Conservation (phyloP, 2,329 filamentous ascomycete genomes). For the Achaetomium macrosporum region DNA sequence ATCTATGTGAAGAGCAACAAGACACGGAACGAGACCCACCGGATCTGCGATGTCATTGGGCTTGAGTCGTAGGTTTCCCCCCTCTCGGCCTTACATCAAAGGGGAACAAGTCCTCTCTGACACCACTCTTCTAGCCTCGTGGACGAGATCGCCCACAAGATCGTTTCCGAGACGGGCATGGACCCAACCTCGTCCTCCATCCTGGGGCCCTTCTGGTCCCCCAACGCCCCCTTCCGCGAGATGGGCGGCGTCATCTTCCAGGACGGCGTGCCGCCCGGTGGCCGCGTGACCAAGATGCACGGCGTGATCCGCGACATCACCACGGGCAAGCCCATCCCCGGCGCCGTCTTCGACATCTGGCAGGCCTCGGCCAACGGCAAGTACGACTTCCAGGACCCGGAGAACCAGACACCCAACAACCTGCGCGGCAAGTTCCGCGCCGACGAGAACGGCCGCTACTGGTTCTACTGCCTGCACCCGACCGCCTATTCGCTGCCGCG, state of each 20-base stretch:
- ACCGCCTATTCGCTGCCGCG: slow-evolving; percentile 38
- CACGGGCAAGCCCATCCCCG: slow-evolving; percentile 59
- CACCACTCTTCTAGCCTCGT: slow-evolving; percentile 46
- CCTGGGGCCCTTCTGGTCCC: slow-evolving; percentile 78
- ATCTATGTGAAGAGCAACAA: slow-evolving; percentile 60
- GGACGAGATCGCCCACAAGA: slow-evolving; percentile 73
- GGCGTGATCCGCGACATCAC: slow-evolving; percentile 50
- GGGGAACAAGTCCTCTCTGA: background rate
- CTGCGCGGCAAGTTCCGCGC: slow-evolving; percentile 61
- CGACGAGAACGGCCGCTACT: slow-evolving; percentile 55
- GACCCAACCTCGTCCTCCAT: slow-evolving; percentile 70
- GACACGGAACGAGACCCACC: slow-evolving; percentile 67
- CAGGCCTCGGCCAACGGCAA: slow-evolving; percentile 67
- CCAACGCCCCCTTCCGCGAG: slow-evolving; percentile 62
- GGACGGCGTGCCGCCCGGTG: slow-evolving; percentile 41
- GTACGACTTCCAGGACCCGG: slow-evolving; percentile 62
- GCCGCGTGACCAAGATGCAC: slow-evolving; percentile 57
- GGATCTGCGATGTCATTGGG: slow-evolving; percentile 67
- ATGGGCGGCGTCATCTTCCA: slow-evolving; percentile 63
- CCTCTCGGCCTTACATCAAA: background rate
- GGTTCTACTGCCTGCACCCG: slow-evolving; percentile 49
- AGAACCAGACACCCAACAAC: slow-evolving; percentile 58
- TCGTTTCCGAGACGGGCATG: slow-evolving; percentile 41
- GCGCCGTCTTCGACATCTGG: slow-evolving; percentile 70
- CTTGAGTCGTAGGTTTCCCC: slow-evolving; percentile 54